Conservation (phyloP, 208 protist species). For the Leishmania martiniquensis region DNA sequence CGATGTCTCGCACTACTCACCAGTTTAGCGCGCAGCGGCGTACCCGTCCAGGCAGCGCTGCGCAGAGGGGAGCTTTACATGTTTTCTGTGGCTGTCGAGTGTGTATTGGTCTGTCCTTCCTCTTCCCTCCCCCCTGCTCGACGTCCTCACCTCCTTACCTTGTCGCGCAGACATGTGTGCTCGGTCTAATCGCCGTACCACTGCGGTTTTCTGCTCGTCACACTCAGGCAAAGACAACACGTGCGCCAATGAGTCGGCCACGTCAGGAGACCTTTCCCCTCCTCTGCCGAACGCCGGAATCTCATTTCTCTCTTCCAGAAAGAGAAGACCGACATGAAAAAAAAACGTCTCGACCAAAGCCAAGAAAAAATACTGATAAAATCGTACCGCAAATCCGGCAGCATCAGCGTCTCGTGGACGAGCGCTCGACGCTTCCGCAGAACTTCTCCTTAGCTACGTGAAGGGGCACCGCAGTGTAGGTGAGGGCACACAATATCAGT, state of each 20-base stretch:
- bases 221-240: not conserved
- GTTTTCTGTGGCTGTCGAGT: not conserved
- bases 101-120: not conserved
- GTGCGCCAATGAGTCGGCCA: not conserved
- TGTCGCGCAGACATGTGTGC: not conserved
- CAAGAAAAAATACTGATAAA: no score
- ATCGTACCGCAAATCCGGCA: no score
- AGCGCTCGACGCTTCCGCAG: no score
- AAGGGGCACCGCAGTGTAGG: no score
- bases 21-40: not conserved
- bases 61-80: not conserved
- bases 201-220: not conserved
- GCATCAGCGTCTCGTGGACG: no score
- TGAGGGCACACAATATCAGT: no score
- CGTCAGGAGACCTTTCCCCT: not conserved
- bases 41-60: not conserved
- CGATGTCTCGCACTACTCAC: no score
- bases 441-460: no score
- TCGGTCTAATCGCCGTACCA: not conserved
- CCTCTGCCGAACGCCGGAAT: not conserved
- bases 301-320: not conserved
- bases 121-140: not conserved
- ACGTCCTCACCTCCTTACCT: not conserved
- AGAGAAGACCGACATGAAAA: not conserved
- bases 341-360: no score